These are phyloP conservation scores for Syzygium jambos DNA, from an alignment of 345 rosid species.

Conservation along the genomic window DNA sequence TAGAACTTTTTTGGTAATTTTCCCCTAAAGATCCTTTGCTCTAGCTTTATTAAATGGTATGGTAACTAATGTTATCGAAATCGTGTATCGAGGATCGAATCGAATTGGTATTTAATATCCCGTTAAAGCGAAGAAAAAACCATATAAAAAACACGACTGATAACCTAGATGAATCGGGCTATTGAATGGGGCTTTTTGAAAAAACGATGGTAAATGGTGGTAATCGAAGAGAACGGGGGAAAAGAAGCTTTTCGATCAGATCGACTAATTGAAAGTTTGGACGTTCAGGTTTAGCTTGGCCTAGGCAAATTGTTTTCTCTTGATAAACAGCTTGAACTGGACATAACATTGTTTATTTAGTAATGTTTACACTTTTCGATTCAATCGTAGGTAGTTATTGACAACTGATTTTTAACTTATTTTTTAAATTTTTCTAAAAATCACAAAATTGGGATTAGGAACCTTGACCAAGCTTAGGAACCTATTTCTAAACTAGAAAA, in stretches of 20 bases:
- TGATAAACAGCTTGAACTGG: neutral
- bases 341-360: neutral
- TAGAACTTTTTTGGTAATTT: too few relatives aligned
- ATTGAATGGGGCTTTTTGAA: neutral
- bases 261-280: neutral
- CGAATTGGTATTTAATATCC: neutral
- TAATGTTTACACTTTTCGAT: neutral
- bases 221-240: rapidly evolving
- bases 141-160: neutral
- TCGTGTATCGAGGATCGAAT: neutral
- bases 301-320: neutral
- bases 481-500: too few relatives aligned
- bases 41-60: neutral
- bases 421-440: too few relatives aligned
- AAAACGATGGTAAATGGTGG: neutral
- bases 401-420: too few relatives aligned
- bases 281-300: neutral
- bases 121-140: neutral
- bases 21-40: neutral
- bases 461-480: too few relatives aligned
- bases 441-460: too few relatives aligned
- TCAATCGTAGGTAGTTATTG: too few relatives aligned
- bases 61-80: neutral
- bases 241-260: neutral
- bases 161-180: neutral